Conservation (phyloP, 306 rosid genomes). For the Dalbergia cultrata region DNA sequence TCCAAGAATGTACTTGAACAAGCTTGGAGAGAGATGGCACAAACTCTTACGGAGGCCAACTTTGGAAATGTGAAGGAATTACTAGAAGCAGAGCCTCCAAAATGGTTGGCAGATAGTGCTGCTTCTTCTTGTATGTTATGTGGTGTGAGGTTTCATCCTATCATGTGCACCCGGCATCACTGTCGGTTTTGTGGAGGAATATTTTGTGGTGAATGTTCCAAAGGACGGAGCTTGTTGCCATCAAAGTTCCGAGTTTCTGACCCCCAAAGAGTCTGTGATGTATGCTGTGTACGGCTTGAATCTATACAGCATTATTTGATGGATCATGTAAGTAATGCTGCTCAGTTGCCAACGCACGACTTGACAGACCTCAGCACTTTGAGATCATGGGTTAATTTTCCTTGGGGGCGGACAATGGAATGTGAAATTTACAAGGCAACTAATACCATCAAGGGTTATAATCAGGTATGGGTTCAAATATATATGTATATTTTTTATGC, state of each 20-base stretch:
- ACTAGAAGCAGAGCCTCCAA: constrained; percentile 89
- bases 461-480: constrained; percentile 54
- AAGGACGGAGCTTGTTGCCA: constrained; percentile 91
- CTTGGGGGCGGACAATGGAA: constrained; percentile 97
- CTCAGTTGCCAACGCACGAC: constrained; percentile 89
- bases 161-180: constrained; percentile 95
- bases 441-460: constrained; percentile 74
- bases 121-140: constrained; percentile 94
- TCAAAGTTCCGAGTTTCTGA: constrained; percentile 75
- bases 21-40: constrained; percentile 96
- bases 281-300: constrained; percentile 89
- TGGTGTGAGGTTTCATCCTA: constrained; percentile 91
- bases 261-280: constrained; percentile 96
- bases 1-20: constrained; percentile 80
- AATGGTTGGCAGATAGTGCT: constrained; percentile 95
- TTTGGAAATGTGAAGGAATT: constrained; percentile 72
- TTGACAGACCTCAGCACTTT: constrained; percentile 92
- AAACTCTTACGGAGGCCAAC: constrained; percentile 84
- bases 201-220: constrained; percentile 92
- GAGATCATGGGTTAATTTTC: constrained; percentile 94
- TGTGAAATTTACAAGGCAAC: constrained; percentile 93
- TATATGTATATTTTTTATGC: constrained; percentile 7
- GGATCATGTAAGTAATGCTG: constrained; percentile 94
- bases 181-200: constrained; percentile 98
- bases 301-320: constrained; percentile 87